These are phyloP conservation scores for Bacidia rubella DNA, from an alignment of 495 filamentous ascomycete genomes.

Conservation along the genomic window DNA sequence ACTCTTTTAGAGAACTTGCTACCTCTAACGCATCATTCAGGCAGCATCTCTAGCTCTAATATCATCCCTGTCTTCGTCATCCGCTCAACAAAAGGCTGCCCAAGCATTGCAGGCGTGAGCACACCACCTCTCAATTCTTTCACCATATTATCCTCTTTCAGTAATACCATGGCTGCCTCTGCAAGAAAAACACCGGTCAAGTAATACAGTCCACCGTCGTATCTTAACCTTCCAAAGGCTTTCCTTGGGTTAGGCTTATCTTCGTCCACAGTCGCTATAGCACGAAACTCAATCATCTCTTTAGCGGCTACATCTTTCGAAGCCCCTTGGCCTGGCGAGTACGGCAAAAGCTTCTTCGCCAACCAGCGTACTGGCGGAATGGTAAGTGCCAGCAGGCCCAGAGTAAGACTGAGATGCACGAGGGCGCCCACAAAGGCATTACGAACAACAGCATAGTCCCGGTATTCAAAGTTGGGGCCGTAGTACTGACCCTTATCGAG, in stretches of 20 bases:
- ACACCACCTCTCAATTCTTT: slow-evolving; percentile 53
- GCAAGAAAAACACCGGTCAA: slow-evolving; percentile 54
- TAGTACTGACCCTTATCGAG: slow-evolving; percentile 48
- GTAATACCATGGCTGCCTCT: slow-evolving; percentile 57
- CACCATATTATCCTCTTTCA: slow-evolving; percentile 46
- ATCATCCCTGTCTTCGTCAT: slow-evolving; percentile 33
- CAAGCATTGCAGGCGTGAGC: slow-evolving; percentile 72
- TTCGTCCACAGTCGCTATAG: slow-evolving; percentile 49
- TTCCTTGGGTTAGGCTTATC: slow-evolving; percentile 29
- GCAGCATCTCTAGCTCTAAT: slow-evolving; percentile 13
- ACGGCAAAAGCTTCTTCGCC: slow-evolving; percentile 34
- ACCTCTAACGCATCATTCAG: not conserved
- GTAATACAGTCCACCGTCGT: slow-evolving; percentile 50
- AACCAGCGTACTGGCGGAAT: slow-evolving; percentile 43
- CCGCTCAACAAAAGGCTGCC: slow-evolving; percentile 61
- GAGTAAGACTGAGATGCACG: slow-evolving; percentile 41
- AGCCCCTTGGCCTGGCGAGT: slow-evolving; percentile 56
- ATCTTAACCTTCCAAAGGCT: slow-evolving; percentile 46
- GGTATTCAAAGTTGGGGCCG: slow-evolving; percentile 59
- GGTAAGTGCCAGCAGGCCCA: slow-evolving; percentile 35
- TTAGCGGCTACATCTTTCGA: slow-evolving; percentile 39
- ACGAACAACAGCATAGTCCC: slow-evolving; percentile 49
- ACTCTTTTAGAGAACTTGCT: too few relatives aligned
- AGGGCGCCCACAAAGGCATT: slow-evolving; percentile 43
- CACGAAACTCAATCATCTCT: slow-evolving; percentile 51